Conservation (phyloP, 169 alveolate species). For the Miamiensis avidus region DNA sequence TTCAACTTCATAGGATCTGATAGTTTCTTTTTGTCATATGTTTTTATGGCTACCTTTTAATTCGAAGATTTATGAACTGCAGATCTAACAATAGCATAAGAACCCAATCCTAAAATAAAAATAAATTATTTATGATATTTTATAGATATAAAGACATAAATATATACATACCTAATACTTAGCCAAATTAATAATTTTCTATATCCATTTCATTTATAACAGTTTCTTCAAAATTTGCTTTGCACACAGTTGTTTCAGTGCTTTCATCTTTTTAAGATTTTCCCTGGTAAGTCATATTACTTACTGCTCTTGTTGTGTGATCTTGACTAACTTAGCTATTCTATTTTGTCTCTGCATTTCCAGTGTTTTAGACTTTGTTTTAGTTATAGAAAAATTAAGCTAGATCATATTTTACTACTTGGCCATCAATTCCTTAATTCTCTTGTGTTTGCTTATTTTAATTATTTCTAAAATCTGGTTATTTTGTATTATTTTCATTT, state of each 20-base stretch:
- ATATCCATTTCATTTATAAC: not conserved
- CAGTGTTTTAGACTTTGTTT: not conserved
- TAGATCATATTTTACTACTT: not conserved
- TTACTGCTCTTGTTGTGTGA: not conserved
- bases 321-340: not conserved
- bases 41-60: conserved; percentile 59
- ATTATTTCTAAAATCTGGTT: not conserved
- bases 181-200: conserved; percentile 13
- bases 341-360: no score
- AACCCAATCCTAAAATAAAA: conserved; percentile 30
- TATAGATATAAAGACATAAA: not conserved
- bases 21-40: conserved; percentile 78
- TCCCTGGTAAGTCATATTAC: not conserved
- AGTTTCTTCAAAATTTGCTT: not conserved
- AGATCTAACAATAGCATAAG: conserved; percentile 43
- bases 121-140: not conserved
- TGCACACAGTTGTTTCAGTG: no score
- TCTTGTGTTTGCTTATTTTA: not conserved
- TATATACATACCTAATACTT: conserved; percentile 8
- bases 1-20: conserved; percentile 68
- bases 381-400: not conserved
- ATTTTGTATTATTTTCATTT: not conserved
- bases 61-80: conserved; percentile 13
- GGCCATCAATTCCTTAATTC: not conserved
- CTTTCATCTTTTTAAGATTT: not conserved